phyloP scores from a whole-genome alignment of 2,329 filamentous ascomycete species.

The Claviceps digitariae region DNA sequence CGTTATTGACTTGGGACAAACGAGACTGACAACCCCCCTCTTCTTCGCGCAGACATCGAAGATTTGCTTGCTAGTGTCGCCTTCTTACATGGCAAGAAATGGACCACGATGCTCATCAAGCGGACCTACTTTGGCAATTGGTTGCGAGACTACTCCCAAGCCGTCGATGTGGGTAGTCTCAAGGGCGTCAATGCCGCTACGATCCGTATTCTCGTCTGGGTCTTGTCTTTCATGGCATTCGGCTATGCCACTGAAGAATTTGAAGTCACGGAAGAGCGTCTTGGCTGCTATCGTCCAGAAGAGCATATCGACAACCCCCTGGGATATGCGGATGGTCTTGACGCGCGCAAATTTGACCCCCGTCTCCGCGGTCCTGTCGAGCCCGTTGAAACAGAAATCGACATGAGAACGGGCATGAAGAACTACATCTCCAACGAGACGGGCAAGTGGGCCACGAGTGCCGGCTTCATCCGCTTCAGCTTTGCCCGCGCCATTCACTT shows the following conservation, averaged over 20 bases:
- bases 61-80: constrained; percentile 67
- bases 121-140: constrained; percentile 79
- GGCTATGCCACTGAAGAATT: constrained; percentile 80
- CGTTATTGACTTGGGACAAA: neutral
- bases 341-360: constrained; percentile 70
- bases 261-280: constrained; percentile 66
- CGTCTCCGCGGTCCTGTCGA: constrained; percentile 71
- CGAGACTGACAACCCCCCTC: neutral
- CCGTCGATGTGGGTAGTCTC: constrained; percentile 65
- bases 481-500: constrained; percentile 63
- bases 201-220: constrained; percentile 67
- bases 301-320: constrained; percentile 66
- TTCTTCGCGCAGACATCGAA: constrained; percentile 51
- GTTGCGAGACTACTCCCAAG: constrained; percentile 75
- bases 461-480: constrained; percentile 70
- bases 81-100: constrained; percentile 71
- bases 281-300: constrained; percentile 71
- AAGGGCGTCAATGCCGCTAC: constrained; percentile 68
- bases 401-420: constrained; percentile 82
- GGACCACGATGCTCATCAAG: constrained; percentile 66
- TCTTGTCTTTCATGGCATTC: constrained; percentile 68
- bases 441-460: constrained; percentile 78
- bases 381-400: constrained; percentile 57
- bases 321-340: constrained; percentile 72
- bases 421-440: constrained; percentile 94